Evolutionary conservation across 2,329 filamentous ascomycete species (phyloP).

Genomic region (Rhexocercosporidium sp.): DNA sequence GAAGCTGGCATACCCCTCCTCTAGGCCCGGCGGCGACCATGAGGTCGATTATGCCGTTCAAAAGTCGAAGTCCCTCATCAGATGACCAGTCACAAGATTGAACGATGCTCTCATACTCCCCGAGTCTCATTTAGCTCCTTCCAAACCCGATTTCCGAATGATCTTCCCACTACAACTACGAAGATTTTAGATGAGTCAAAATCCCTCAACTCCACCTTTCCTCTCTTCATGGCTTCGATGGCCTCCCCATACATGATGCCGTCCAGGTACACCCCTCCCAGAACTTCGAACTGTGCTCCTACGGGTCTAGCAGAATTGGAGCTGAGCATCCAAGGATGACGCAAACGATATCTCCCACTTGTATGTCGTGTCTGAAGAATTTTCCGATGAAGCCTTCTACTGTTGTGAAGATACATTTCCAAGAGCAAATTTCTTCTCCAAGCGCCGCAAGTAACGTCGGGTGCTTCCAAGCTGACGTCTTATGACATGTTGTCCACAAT

Average conservation of each 20-base stretch:
- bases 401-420: not conserved
- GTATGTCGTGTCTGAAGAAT: not conserved
- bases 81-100: no score
- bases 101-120: no score
- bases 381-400: not conserved
- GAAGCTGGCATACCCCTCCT: no score
- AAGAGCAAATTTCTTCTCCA: no score
- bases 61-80: no score
- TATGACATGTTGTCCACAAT: not conserved
- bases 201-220: not conserved
- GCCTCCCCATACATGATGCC: conserved; percentile 23
- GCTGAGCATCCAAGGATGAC: conserved; percentile 14
- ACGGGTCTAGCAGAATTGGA: conserved; percentile 10
- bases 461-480: not conserved
- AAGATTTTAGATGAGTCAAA: not conserved
- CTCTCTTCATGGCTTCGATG: not conserved
- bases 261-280: conserved; percentile 19
- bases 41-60: no score
- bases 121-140: not conserved
- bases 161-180: not conserved
- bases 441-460: not conserved
- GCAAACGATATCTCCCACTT: conserved; percentile 10
- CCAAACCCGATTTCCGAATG: not conserved
- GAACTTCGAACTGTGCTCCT: conserved; percentile 8
- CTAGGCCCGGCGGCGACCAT: no score